These are phyloP conservation scores for Didymella pinodella DNA, from an alignment of 2,329 filamentous ascomycete genomes.

Conservation along the genomic window DNA sequence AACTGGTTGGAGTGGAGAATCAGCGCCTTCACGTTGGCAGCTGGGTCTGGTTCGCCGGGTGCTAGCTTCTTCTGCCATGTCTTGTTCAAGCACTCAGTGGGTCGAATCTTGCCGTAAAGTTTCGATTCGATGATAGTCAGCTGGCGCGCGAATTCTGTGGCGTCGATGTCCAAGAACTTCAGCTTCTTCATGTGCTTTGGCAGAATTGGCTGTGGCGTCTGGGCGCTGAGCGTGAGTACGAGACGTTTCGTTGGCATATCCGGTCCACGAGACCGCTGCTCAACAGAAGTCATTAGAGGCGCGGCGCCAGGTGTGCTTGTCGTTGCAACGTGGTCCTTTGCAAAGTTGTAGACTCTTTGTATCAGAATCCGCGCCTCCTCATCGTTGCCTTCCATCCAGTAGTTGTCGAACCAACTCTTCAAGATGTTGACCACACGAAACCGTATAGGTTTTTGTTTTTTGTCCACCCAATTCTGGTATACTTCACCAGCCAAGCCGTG, in stretches of 20 bases:
- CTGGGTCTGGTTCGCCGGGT: slow-evolving; percentile 82
- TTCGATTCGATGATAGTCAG: slow-evolving; percentile 96
- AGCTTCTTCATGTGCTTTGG: slow-evolving; percentile 99
- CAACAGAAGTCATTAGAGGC: slow-evolving; percentile 83
- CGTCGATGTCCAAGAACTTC: slow-evolving; percentile 97
- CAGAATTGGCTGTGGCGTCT: slow-evolving; percentile 86
- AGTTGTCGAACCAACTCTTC: slow-evolving; percentile 98
- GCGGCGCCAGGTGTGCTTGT: slow-evolving; percentile 90
- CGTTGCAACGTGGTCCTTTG: slow-evolving; percentile 88
- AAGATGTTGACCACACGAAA: slow-evolving; percentile 97
- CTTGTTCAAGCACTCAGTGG: slow-evolving; percentile 96
- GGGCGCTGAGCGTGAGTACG: slow-evolving; percentile 83
- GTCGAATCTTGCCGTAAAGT: slow-evolving; percentile 93
- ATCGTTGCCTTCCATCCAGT: slow-evolving; percentile 96
- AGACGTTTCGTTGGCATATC: slow-evolving; percentile 86
- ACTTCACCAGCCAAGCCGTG: slow-evolving; percentile 78
- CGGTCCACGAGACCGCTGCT: slow-evolving; percentile 87
- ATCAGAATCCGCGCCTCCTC: slow-evolving; percentile 85
- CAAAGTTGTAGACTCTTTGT: slow-evolving; percentile 87
- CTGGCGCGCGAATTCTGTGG: slow-evolving; percentile 95
- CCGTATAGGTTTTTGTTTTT: slow-evolving; percentile 94
- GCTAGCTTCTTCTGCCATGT: slow-evolving; percentile 97
- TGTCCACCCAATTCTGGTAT: slow-evolving; percentile 86
- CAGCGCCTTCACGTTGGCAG: slow-evolving; percentile 92
- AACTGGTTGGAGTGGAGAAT: slow-evolving; percentile 98